Conservation (phyloP, 257 asterid genomes). For the Sherardia arvensis region DNA sequence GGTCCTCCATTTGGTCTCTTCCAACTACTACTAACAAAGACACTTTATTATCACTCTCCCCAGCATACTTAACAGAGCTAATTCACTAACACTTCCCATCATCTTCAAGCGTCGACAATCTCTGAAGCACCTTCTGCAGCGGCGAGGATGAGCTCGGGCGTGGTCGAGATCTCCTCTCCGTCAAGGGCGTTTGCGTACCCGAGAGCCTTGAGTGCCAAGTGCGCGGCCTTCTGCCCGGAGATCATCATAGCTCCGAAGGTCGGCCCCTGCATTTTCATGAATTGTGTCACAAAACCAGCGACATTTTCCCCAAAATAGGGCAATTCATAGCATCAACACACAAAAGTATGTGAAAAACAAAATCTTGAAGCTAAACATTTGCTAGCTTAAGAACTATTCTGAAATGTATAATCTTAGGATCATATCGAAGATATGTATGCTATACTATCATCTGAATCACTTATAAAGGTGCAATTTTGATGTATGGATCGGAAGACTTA, state of each 20-base stretch:
- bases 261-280: conserved; percentile 49
- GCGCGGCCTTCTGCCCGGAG: conserved; percentile 88
- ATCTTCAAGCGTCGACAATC: conserved; percentile 37
- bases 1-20: background rate
- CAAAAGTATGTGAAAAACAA: background rate
- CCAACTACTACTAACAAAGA: conserved; percentile 1
- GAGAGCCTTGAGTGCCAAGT: conserved; percentile 71
- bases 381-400: no score
- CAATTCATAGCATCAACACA: background rate
- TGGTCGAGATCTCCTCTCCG: conserved; percentile 17
- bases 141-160: conserved; percentile 50
- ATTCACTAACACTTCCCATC: no score
- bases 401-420: no score
- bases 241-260: conserved; percentile 94
- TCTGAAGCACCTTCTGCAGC: conserved; percentile 41
- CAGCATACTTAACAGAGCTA: no score
- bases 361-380: no score
- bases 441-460: no score
- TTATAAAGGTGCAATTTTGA: no score
- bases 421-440: no score
- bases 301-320: background rate
- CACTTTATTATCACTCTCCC: background rate
- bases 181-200: conserved; percentile 65
- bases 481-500: no score
- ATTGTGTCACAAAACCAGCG: background rate